Conservation (phyloP, 1,139 yeast genomes). For the Pichiaceae sp. region DNA sequence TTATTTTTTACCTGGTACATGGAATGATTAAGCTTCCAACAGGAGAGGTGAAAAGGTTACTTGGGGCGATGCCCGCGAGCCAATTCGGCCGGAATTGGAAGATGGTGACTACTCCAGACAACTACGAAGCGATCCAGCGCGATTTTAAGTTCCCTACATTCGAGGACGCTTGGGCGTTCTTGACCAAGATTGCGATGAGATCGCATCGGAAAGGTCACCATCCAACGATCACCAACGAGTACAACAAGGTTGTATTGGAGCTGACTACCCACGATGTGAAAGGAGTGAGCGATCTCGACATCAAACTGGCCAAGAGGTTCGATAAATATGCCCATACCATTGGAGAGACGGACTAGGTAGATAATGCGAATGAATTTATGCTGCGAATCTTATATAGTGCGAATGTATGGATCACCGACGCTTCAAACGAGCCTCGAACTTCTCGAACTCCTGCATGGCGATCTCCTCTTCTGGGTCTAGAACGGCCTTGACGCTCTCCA, state of each 20-base stretch:
- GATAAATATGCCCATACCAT: conserved; percentile 28
- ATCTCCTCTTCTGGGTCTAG: conserved; percentile 51
- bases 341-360: conserved; percentile 5
- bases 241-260: conserved; percentile 48
- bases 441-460: conserved; percentile 64
- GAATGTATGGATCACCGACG: not conserved
- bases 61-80: too few relatives aligned
- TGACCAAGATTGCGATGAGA: conserved; percentile 52
- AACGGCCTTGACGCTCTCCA: conserved; percentile 64
- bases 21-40: too few relatives aligned
- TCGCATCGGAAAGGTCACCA: conserved; percentile 64
- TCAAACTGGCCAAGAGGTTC: conserved; percentile 49
- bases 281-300: conserved; percentile 49
- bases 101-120: not conserved
- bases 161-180: conserved; percentile 59
- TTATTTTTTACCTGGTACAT: too few relatives aligned
- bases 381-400: not conserved
- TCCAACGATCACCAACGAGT: conserved; percentile 58
- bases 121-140: conserved; percentile 18
- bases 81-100: not conserved
- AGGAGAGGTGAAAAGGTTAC: too few relatives aligned
- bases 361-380: not conserved
- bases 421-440: conserved; percentile 28
- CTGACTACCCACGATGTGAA: conserved; percentile 65
- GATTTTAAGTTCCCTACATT: conserved; percentile 40